phyloP scores from a whole-genome alignment of 768 basidiomycete genomes.

The Serendipita indica region DNA sequence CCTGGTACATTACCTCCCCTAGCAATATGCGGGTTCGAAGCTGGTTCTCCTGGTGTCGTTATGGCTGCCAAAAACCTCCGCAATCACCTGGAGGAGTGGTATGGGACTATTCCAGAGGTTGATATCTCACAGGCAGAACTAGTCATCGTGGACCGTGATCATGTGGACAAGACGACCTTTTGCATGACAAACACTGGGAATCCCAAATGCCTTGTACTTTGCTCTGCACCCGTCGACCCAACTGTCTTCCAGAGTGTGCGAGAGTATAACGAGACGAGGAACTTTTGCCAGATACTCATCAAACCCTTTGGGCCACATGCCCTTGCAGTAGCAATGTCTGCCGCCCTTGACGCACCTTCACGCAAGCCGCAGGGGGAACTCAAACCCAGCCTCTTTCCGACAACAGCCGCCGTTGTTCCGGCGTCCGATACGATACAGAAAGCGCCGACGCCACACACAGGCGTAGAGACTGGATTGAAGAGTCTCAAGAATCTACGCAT shows the following conservation, averaged over 20 bases:
- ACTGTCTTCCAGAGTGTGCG: neutral
- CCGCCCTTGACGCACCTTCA: too few relatives aligned
- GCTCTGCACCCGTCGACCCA: neutral
- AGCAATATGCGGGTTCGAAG: neutral
- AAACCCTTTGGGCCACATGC: constrained; percentile 6
- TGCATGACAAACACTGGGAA: too few relatives aligned
- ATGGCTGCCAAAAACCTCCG: neutral
- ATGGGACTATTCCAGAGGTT: neutral
- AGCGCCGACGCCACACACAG: too few relatives aligned
- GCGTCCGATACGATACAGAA: too few relatives aligned
- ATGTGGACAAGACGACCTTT: too few relatives aligned
- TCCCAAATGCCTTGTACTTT: neutral
- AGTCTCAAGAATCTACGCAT: constrained; percentile 40
- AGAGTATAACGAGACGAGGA: neutral
- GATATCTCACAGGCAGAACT: neutral
- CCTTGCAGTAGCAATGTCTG: constrained; percentile 23
- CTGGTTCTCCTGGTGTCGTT: neutral
- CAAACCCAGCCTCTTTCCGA: too few relatives aligned
- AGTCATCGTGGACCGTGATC: neutral
- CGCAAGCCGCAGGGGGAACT: too few relatives aligned
- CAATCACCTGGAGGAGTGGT: neutral
- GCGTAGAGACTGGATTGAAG: too few relatives aligned
- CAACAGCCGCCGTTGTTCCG: too few relatives aligned
- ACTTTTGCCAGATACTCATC: neutral
- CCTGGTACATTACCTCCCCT: neutral